Evolutionary conservation across 768 basidiomycete genomes (phyloP), one percentile per base, ranked within the genome.

Genomic region (Suillus fuscotomentosus): DNA sequence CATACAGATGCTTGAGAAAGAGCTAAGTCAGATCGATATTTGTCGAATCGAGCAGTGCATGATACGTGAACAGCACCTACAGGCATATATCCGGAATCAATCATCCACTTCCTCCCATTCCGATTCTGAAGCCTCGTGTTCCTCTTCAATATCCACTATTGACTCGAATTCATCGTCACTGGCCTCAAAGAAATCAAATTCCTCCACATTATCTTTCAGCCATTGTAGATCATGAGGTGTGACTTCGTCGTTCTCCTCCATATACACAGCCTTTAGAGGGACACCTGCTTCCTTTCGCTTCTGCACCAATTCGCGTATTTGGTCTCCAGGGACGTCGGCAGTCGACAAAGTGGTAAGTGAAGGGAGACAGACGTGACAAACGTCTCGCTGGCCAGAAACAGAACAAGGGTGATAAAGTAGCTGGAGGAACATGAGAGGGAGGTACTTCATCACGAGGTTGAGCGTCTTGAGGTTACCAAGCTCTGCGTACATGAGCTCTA

Each of bases 151-250:
- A 27, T 75, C 77, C 7, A 67, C 63, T 20, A 66, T 10, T 41
- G 39, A 24, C 17, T 41, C 65, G 48, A 73, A 77, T 20, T 77
- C 87, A 38, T 81, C 80, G 54, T 81, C 80, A 53, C 86, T 87
- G 41, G 84, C 80, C 63, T 86, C 86, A 65, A 87, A 90, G 66
- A 78, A 82, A 13, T 84, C 83, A 17, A 90, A 79, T 39, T 75
- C 75, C 63, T 85, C 81, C 60, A 87, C 59, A 67, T 88, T 78
- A 6, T 72, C 72, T 60, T 72, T 77, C 45, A 90, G 69, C 88
- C 88, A 90, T 47, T 70, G 71, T 66, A 80, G 78, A 14, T 86
- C 83, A 27, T 76, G 75, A 1, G 68, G 60, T 0, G 72, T 68
- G n/a, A 89, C 47, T 1, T 75, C 71, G 57, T 84, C 83, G 0